Evolutionary conservation across 2,329 filamentous ascomycete species (phyloP), one percentile per base, ranked within the genome.

Genomic region (Karstenula rhodostoma): DNA sequence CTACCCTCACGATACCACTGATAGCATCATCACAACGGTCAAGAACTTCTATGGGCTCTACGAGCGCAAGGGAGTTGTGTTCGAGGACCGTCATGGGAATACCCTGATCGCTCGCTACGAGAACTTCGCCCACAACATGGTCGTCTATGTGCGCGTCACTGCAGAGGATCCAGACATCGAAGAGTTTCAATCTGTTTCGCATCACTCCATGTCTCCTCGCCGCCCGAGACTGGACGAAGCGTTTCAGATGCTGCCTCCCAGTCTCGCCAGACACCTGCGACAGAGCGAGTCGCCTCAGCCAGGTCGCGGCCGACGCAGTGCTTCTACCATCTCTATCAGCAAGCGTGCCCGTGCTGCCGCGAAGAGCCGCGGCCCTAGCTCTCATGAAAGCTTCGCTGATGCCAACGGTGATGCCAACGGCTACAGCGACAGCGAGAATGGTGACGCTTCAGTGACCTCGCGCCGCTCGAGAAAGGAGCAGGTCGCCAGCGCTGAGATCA

Each of bases 31-130:
- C 66, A 95, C 93, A 15, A 98, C 95, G 1, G 94, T 98, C 74
- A 98, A 97, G 86, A 98, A 97, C 83, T 98, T 98, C 82, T 98
- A 97, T 77, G 95, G 95, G 62, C 86, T 99, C 68, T 97, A 97
- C 78, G 92, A 94, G 67, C 89, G 80, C 32, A 70, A 90, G 76
- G 94, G 95, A 67, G 90, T 99, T 74, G 96, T 93, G 81, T 98
- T 99, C 74, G 94, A 98, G 80, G 94, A 98, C 78, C 88, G 92
- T 66, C 84, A 90, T 71, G 93, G 92, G 72, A 94, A 91, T 73
- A 96, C 91, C 62, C 87, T 99, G 73, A 98, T 99, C 79, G 93
- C 94, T 65, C 89, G 93, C 62, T 97, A 97, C 78, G 94, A 98
- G 80, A 99, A 99, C 83, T 93, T 99, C 75, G 86, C 86, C 70